Percentiles rank a stretch among this genome's conserved stretches.
Conservation (phyloP, 2,329 filamentous ascomycete species). For the Grosmannia clavigera region DNA sequence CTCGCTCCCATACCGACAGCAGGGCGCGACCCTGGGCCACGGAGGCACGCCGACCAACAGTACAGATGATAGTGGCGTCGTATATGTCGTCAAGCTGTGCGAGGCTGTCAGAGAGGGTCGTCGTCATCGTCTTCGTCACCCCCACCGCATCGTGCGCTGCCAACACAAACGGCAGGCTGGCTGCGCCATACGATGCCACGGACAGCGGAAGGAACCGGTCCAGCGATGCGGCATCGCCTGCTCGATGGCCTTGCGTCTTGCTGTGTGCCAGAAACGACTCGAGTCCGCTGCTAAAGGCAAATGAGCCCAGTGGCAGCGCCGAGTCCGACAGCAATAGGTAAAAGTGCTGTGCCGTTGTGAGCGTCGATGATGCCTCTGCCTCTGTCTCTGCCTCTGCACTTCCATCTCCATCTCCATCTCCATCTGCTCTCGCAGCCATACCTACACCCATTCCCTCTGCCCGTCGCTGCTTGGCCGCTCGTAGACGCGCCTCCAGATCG, state of each 20-base stretch:
- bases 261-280: conserved; percentile 70
- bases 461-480: conserved; percentile 27
- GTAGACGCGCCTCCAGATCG: conserved; percentile 39
- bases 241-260: conserved; percentile 13
- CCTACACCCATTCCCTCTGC: background rate
- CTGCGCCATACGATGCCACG: conserved; percentile 56
- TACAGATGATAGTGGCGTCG: conserved; percentile 65
- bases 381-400: conserved; percentile 13
- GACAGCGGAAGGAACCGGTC: conserved; percentile 57
- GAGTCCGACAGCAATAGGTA: conserved; percentile 71
- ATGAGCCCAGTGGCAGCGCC: conserved; percentile 71
- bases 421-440: background rate
- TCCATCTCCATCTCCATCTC: conserved; percentile 12
- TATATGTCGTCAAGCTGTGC: conserved; percentile 57
- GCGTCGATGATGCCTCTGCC: background rate
- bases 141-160: conserved; percentile 41
- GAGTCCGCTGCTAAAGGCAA: conserved; percentile 72
- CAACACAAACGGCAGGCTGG: conserved; percentile 63
- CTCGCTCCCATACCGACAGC: conserved; percentile 64
- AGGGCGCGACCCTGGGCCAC: conserved; percentile 65
- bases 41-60: conserved; percentile 65
- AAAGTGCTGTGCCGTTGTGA: conserved; percentile 39
- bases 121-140: background rate
- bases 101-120: conserved; percentile 21
- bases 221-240: conserved; percentile 32